Conservation (phyloP, 495 filamentous ascomycete species). For the Penicillium flavigenum region DNA sequence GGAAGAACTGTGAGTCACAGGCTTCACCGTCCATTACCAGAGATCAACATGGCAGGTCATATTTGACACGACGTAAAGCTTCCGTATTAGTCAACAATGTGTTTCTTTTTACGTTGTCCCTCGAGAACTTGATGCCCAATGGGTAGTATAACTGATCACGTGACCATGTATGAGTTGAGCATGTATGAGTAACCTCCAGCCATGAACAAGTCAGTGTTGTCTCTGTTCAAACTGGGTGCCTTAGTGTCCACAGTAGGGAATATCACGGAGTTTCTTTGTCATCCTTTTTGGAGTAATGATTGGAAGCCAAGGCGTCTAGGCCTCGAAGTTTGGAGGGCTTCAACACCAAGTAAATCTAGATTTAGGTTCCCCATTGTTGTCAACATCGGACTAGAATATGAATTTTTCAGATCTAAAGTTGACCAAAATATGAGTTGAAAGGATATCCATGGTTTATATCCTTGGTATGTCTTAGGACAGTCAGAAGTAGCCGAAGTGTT, state of each 20-base stretch:
- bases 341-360: not conserved
- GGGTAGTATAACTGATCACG: not conserved
- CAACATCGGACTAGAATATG: not conserved
- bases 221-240: not conserved
- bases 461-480: not conserved
- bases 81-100: not conserved
- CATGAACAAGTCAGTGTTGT: no score
- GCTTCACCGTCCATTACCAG: not conserved
- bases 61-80: not conserved
- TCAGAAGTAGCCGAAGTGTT: no score
- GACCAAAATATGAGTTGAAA: not conserved
- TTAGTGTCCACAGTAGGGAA: not conserved
- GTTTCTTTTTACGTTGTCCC: not conserved
- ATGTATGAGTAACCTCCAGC: no score
- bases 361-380: not conserved
- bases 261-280: not conserved
- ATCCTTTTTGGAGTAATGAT: not conserved
- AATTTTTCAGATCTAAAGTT: not conserved
- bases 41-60: not conserved
- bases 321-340: not conserved
- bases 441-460: not conserved
- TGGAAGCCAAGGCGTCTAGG: not conserved
- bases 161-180: not conserved
- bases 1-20: slow-evolving; percentile 1
- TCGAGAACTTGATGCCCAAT: not conserved